A percentile compares a stretch with the other conserved stretches of the same genome.
phyloP scores from a whole-genome alignment of 179 eudicot genomes.

The Silene coronaria region DNA sequence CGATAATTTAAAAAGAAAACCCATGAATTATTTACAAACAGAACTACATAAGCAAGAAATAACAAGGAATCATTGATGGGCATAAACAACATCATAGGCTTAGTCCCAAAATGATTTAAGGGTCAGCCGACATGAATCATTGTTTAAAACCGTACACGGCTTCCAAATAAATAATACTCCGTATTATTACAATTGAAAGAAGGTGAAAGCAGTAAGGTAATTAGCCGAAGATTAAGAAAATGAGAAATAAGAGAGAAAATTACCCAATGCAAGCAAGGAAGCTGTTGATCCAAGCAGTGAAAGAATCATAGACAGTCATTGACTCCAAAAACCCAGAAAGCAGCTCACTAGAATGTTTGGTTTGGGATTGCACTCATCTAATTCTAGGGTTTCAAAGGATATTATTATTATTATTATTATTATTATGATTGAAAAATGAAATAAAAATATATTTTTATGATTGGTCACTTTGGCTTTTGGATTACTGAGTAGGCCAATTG shows the following conservation, averaged over 20 bases:
- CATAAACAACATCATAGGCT: background rate
- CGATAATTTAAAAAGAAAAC: background rate
- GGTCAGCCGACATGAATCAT: no score
- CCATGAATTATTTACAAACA: background rate
- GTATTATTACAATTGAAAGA: background rate
- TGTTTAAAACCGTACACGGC: no score
- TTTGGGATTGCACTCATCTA: background rate
- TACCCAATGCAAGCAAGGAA: slow-evolving; percentile 78
- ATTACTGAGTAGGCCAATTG: slow-evolving; percentile 18
- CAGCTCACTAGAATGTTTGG: background rate
- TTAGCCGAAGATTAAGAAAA: background rate
- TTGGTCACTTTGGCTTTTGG: slow-evolving; percentile 23
- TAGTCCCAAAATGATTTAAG: no score
- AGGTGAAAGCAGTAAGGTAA: background rate
- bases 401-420: no score
- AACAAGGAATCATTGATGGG: slow-evolving; percentile 3
- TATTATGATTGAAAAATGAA: no score
- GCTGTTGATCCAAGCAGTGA: slow-evolving; percentile 59
- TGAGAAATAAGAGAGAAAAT: background rate
- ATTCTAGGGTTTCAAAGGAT: background rate
- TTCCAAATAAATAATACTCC: no score
- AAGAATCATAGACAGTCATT: slow-evolving; percentile 58
- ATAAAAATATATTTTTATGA: background rate
- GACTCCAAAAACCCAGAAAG: background rate
- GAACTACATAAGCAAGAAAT: background rate